Percentiles rank a stretch among this genome's conserved stretches.
Evolutionary conservation across 2,329 filamentous ascomycete species (phyloP).

Genomic region (Botrytis paeoniae): DNA sequence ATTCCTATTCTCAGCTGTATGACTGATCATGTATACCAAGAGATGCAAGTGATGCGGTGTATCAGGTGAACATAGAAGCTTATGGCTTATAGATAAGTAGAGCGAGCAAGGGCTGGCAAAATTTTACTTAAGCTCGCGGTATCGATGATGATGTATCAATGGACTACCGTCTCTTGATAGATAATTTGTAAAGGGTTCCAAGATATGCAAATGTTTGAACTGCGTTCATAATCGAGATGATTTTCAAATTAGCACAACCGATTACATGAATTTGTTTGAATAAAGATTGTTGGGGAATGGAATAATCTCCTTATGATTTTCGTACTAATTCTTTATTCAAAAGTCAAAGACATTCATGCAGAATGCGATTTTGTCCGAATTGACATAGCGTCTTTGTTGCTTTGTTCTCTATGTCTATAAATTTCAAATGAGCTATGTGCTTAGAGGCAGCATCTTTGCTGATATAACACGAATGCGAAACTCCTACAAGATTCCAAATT

Average conservation of each 20-base stretch:
- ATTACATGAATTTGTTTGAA: not conserved
- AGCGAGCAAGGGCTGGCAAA: no score
- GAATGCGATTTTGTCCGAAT: not conserved
- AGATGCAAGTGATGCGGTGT: no score
- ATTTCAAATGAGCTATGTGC: not conserved
- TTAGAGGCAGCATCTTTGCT: not conserved
- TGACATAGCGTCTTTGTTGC: not conserved
- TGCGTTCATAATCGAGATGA: not conserved
- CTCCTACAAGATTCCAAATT: not conserved
- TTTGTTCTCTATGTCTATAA: not conserved
- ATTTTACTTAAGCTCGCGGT: no score
- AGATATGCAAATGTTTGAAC: no score
- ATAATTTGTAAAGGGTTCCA: no score
- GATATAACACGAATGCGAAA: not conserved
- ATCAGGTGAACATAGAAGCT: no score
- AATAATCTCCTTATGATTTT: not conserved
- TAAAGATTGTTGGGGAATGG: not conserved
- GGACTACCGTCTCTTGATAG: no score
- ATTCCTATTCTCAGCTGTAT: no score
- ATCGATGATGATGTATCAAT: no score
- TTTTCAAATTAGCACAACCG: not conserved
- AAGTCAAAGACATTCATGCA: not conserved
- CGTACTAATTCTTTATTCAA: not conserved
- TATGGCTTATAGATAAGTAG: no score
- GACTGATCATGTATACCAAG: no score